A percentile compares a stretch with the other conserved stretches of the same genome.
Conservation (phyloP, 805 yeast genomes). For the Candida andamanensis region DNA sequence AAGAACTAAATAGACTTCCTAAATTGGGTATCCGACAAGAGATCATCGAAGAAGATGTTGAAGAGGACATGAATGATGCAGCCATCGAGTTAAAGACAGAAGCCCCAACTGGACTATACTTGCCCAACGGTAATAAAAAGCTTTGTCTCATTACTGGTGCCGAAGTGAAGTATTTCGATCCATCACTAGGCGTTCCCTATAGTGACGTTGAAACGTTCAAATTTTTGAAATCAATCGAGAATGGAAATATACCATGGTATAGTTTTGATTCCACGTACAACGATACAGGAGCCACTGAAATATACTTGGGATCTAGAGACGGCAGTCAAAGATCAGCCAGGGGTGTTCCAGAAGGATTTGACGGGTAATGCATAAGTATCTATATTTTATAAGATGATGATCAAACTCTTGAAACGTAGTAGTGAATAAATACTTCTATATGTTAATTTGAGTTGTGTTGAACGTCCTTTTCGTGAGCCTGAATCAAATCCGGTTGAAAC, state of each 20-base stretch:
- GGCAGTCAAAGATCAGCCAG: conserved; percentile 66
- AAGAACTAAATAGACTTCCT: conserved; percentile 46
- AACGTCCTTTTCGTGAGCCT: conserved; percentile 57
- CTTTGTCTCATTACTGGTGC: conserved; percentile 72
- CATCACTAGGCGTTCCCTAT: conserved; percentile 82
- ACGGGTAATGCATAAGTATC: conserved; percentile 12
- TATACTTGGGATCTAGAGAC: conserved; percentile 39
- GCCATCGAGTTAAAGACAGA: conserved; percentile 51
- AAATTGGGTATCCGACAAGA: conserved; percentile 54
- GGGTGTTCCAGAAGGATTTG: conserved; percentile 87
- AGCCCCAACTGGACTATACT: conserved; percentile 69
- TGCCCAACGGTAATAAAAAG: conserved; percentile 64
- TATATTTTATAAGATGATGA: neutral
- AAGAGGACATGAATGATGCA: conserved; percentile 26
- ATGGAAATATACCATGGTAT: conserved; percentile 50
- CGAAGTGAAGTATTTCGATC: conserved; percentile 82
- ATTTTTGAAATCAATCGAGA: conserved; percentile 46
- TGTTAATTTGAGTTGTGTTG: conserved; percentile 42
- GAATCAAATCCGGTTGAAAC: conserved; percentile 61
- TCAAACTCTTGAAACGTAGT: neutral
- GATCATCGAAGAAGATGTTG: conserved; percentile 41
- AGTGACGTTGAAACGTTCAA: conserved; percentile 76
- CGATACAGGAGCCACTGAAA: conserved; percentile 44
- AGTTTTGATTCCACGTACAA: conserved; percentile 46
- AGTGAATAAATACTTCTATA: conserved; percentile 1